A percentile compares a stretch with the other conserved stretches of the same genome.
phyloP scores from a whole-genome alignment of 2,329 filamentous ascomycete species.

The Neopestalotiopsis rosae region DNA sequence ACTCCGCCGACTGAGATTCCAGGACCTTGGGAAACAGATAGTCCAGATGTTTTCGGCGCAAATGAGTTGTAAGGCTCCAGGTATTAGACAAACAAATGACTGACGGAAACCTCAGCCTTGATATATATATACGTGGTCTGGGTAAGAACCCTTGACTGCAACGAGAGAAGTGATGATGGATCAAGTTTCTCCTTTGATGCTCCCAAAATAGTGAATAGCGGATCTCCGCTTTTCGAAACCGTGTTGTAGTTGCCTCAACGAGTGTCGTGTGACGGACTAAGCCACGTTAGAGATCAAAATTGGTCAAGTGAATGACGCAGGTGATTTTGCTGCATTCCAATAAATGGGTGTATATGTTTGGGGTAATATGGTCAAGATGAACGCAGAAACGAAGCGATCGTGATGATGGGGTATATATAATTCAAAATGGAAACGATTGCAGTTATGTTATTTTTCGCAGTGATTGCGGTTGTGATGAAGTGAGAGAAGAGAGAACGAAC shows the following conservation, averaged over 20 bases:
- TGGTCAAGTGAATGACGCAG: constrained; percentile 7
- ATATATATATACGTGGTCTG: neutral
- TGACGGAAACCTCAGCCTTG: neutral
- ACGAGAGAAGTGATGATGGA: neutral
- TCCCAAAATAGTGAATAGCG: neutral
- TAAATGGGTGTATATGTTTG: neutral
- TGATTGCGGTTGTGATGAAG: neutral
- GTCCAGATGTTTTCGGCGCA: neutral
- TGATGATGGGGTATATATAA: neutral
- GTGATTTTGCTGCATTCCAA: neutral
- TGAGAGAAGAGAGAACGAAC: neutral
- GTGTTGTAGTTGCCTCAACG: neutral
- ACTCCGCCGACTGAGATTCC: neutral
- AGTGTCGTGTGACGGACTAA: constrained; percentile 9
- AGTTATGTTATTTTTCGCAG: neutral
- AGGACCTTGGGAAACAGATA: neutral
- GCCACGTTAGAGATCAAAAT: neutral
- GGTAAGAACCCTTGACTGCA: neutral
- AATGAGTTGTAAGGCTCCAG: neutral
- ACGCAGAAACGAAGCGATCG: neutral
- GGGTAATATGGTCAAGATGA: neutral
- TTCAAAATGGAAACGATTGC: neutral
- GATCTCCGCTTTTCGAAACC: constrained; percentile 5
- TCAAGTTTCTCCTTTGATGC: neutral
- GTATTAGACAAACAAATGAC: neutral